Evolutionary conservation across 768 basidiomycete species (phyloP), one percentile per base, ranked within the genome.

Genomic region (Russula sp.): DNA sequence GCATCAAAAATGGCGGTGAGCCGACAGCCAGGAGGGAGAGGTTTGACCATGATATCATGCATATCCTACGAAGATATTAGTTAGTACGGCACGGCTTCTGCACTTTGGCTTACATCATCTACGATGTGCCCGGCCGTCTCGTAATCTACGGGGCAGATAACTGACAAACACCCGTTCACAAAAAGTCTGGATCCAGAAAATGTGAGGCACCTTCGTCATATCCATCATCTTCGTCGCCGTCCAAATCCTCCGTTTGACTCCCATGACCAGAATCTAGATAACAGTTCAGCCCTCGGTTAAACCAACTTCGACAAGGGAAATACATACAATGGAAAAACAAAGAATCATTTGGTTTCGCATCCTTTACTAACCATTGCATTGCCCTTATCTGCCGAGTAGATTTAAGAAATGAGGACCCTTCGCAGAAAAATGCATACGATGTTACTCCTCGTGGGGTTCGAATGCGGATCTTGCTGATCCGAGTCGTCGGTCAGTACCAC

Each of bases 61-160:
- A 80, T 68, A 0, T 73, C 67, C 79, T 80, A 61, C 44, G 50
- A 7, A 49, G 13, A 48, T 16, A n/a, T 57, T 64, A 51, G 13
- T 63, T 55, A 34, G 39, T 35, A 40, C 22, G 42, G 39, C 11
- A 22, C 5, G 18, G 27, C 20, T 35, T 4, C 31, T 51, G 44
- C 53, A 32, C 47, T 8, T 20, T 34, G 4, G 32, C 82, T 71
- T 55, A 85, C 84, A 66, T 89, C 87, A 65, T 89, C 96, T 18
- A 93, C 75, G 59, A 99, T 94, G 59, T 88, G 80, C 0, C 93
- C 91, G 0, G 77, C 77, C 47, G 77, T 74, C 76, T 90, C 82
- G 77, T 85, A 91, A 73, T 99, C 96, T 20, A 94, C 71, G 0
- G 96, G 97, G 71, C 85, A 98, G 68, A 98, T 95, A 31, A 87